These are phyloP conservation scores for Steccherinum ochraceum DNA, from an alignment of 768 basidiomycete genomes.

Conservation along the genomic window DNA sequence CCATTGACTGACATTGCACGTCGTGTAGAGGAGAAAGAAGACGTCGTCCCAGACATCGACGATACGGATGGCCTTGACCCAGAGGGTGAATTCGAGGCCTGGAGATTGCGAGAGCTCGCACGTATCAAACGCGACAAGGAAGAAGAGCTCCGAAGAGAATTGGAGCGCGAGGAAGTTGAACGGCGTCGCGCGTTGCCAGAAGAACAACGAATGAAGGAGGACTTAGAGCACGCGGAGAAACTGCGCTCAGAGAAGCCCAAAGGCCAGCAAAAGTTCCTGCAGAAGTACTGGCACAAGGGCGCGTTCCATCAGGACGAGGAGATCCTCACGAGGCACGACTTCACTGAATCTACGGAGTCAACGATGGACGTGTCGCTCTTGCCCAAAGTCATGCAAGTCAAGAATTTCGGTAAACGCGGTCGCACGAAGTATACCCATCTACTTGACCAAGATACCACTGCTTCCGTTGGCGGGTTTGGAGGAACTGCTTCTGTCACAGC, in stretches of 20 bases:
- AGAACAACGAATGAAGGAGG: constrained; percentile 87
- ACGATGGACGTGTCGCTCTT: constrained; percentile 83
- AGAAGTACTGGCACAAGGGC: constrained; percentile 99
- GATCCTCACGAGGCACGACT: constrained; percentile 78
- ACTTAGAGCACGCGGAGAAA: constrained; percentile 80
- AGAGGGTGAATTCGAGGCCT: constrained; percentile 87
- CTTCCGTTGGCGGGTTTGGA: constrained; percentile 55
- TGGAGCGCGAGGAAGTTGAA: constrained; percentile 89
- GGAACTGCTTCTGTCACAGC: constrained; percentile 46
- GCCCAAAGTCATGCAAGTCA: constrained; percentile 96
- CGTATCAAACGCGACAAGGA: constrained; percentile 94
- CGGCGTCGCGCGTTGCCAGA: constrained; percentile 89
- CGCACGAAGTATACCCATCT: constrained; percentile 96
- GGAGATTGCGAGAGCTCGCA: constrained; percentile 90
- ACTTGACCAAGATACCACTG: constrained; percentile 89
- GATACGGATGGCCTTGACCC: constrained; percentile 94
- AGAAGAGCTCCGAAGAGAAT: constrained; percentile 71
- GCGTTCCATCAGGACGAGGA: constrained; percentile 98
- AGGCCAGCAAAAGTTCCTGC: constrained; percentile 86
- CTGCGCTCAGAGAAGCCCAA: constrained; percentile 84
- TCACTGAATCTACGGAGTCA: constrained; percentile 83
- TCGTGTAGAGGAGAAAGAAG: constrained; percentile 81
- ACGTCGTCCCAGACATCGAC: constrained; percentile 80
- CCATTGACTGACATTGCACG: neutral
- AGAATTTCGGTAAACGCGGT: constrained; percentile 88